Conservation (phyloP, 371 early-diverging fungal species). For the Saksenaea vasiformis region DNA sequence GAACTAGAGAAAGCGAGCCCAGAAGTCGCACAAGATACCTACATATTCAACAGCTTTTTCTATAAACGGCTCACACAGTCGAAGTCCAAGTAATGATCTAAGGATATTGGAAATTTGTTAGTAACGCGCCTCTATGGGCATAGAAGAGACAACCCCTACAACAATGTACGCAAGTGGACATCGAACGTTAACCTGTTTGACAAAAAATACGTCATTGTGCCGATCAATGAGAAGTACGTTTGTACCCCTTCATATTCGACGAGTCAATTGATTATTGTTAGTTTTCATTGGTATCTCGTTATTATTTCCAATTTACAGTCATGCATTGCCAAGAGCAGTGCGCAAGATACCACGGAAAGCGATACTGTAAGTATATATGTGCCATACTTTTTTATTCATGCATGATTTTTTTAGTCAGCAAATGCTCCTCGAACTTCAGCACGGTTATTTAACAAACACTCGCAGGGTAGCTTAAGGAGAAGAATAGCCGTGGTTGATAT, state of each 20-base stretch:
- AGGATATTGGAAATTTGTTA: neutral
- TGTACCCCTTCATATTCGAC: neutral
- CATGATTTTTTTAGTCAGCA: neutral
- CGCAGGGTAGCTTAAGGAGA: neutral
- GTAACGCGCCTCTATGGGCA: neutral
- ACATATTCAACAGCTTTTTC: conserved; percentile 61
- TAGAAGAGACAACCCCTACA: conserved; percentile 34
- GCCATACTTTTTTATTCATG: neutral
- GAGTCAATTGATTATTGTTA: conserved; percentile 3
- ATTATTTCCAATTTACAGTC: conserved; percentile 59
- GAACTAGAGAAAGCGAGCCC: conserved; percentile 1
- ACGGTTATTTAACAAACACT: neutral
- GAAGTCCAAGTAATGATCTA: conserved; percentile 13
- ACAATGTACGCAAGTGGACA: conserved; percentile 64
- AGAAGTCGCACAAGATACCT: conserved; percentile 24
- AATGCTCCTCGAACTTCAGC: neutral
- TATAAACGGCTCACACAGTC: conserved; percentile 45
- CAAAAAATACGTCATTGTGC: conserved; percentile 60
- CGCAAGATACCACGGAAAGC: neutral
- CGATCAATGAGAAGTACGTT: conserved; percentile 65
- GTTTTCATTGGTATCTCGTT: conserved; percentile 70
- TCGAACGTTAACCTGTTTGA: conserved; percentile 62
- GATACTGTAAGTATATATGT: neutral
- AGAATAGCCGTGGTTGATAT: neutral
- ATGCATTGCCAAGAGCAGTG: conserved; percentile 6